Conservation (phyloP, 257 asterid species). For the Jaltomata sinuosa region DNA sequence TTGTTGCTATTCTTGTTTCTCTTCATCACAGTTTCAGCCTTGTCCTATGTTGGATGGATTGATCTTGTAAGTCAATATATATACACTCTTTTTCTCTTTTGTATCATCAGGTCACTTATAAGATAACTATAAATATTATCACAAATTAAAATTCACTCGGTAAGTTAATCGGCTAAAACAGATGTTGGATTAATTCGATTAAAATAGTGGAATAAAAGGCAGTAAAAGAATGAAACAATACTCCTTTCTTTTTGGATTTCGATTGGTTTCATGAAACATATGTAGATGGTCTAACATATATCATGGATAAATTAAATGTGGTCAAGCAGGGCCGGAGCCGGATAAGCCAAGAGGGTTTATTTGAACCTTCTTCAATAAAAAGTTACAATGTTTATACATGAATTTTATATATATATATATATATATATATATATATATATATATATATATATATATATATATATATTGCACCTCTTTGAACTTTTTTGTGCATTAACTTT, state of each 20-base stretch:
- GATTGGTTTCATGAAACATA: background rate
- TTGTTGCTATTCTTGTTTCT: background rate
- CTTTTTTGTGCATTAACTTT: too few species aligned
- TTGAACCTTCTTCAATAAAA: background rate
- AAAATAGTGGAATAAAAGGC: background rate
- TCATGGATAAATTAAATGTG: background rate
- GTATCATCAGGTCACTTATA: background rate
- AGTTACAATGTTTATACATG: background rate
- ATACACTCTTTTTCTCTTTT: background rate
- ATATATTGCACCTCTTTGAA: too few species aligned
- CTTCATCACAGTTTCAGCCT: background rate
- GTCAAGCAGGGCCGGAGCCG: background rate
- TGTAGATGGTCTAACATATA: background rate
- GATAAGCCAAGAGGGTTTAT: background rate
- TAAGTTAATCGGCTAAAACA: background rate
- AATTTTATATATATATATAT: too few species aligned
- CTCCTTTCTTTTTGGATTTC: background rate
- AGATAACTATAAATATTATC: background rate
- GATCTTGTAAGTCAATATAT: conserved; percentile 10
- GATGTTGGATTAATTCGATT: background rate
- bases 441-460: too few species aligned
- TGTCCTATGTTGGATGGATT: background rate
- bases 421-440: too few species aligned
- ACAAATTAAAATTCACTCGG: background rate
- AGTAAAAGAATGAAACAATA: background rate